phyloP scores from a whole-genome alignment of 73 alveolate species.

The Tetrahymena thermophila region DNA sequence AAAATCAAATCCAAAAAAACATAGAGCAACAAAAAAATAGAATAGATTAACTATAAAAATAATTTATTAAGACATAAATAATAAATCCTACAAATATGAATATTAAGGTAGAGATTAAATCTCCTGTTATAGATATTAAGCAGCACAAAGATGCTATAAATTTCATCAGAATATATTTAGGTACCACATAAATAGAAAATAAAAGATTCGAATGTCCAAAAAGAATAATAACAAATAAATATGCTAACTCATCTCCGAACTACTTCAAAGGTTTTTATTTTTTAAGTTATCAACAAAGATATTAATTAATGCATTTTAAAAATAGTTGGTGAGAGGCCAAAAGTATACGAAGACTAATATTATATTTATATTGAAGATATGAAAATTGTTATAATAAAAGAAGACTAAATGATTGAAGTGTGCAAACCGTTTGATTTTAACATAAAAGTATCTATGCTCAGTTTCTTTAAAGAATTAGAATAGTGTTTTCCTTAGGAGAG shows the following conservation, averaged over 20 bases:
- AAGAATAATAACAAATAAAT: background rate
- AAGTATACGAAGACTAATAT: background rate
- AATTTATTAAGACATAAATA: background rate
- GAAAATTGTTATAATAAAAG: background rate
- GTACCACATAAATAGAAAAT: background rate
- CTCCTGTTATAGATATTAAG: background rate
- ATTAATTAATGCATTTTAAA: background rate
- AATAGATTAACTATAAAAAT: background rate
- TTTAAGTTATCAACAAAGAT: background rate
- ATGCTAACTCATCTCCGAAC: background rate
- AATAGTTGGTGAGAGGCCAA: background rate
- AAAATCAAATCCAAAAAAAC: background rate
- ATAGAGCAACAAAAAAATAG: background rate
- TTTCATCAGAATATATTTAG: background rate
- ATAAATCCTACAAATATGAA: background rate
- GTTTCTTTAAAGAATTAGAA: background rate
- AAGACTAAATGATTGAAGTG: background rate
- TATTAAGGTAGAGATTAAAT: background rate
- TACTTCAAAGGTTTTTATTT: background rate
- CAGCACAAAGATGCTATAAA: background rate
- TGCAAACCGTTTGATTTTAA: background rate
- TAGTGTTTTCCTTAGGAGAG: background rate
- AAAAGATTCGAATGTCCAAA: background rate
- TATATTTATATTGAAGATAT: background rate
- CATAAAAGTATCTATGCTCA: background rate